Evolutionary conservation across 176 grass and related monocot genomes (phyloP).

Genomic region (Calamus simplicifolius): DNA sequence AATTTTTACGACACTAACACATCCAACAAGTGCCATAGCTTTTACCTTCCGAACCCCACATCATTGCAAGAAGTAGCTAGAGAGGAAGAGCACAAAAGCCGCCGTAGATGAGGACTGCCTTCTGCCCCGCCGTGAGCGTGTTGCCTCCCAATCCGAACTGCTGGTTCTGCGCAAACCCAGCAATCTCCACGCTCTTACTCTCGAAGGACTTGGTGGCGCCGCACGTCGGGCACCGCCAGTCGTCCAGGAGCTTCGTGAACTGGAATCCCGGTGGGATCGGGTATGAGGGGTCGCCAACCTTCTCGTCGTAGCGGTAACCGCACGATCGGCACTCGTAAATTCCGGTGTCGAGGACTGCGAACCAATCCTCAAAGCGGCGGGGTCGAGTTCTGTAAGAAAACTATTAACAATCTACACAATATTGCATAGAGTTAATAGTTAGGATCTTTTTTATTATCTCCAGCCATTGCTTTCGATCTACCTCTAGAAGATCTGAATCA

Average conservation of each 20-base stretch:
- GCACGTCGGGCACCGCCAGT: slow-evolving; percentile 89
- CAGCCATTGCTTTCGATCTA: too few relatives aligned
- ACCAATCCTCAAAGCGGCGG: slow-evolving; percentile 67
- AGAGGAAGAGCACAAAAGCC: slow-evolving; percentile 63
- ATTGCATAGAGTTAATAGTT: too few relatives aligned
- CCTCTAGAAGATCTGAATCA: too few relatives aligned
- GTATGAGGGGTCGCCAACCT: slow-evolving; percentile 62
- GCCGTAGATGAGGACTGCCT: slow-evolving; percentile 73
- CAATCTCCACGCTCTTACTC: slow-evolving; percentile 93
- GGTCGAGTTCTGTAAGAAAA: slow-evolving; percentile 61
- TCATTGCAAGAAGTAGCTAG: slow-evolving; percentile 90
- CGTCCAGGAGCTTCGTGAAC: slow-evolving; percentile 64
- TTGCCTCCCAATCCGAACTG: slow-evolving; percentile 82
- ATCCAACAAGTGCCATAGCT: too few relatives aligned
- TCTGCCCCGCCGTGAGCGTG: slow-evolving; percentile 70
- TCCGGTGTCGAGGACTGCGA: slow-evolving; percentile 84
- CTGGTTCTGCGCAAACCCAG: slow-evolving; percentile 89
- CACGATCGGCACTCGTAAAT: slow-evolving; percentile 86
- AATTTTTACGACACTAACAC: too few relatives aligned
- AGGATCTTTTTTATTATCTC: too few relatives aligned
- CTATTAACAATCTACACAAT: too few relatives aligned
- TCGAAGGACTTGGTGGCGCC: slow-evolving; percentile 65
- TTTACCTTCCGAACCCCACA: background rate
- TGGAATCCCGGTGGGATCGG: slow-evolving; percentile 67
- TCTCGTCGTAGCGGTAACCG: slow-evolving; percentile 78